phyloP scores from a whole-genome alignment of 805 yeast species.

The Metschnikowia santaceciliae region DNA sequence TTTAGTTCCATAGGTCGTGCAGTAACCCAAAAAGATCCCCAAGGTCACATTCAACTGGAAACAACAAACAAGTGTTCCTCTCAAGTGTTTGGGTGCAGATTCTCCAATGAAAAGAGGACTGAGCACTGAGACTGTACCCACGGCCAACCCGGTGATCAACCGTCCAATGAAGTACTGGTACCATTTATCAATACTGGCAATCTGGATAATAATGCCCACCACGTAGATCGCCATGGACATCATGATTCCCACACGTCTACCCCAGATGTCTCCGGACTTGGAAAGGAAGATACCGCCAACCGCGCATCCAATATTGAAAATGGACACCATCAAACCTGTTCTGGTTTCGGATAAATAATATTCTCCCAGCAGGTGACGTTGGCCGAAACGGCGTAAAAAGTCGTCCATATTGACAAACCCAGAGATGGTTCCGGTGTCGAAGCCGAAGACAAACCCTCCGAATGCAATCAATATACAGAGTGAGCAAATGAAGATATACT shows the following conservation, averaged over 20 bases:
- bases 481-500: constrained; percentile 28
- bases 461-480: constrained; percentile 61
- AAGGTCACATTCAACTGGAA: constrained; percentile 67
- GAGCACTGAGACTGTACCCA: constrained; percentile 67
- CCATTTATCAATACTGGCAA: constrained; percentile 52
- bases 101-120: constrained; percentile 67
- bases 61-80: constrained; percentile 69
- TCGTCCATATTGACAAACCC: constrained; percentile 67
- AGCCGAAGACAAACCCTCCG: constrained; percentile 76
- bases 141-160: constrained; percentile 63
- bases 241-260: constrained; percentile 57
- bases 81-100: constrained; percentile 62
- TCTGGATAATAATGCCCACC: constrained; percentile 60
- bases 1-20: constrained; percentile 63
- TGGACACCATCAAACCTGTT: constrained; percentile 50
- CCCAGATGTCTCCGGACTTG: constrained; percentile 54
- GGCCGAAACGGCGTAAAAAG: constrained; percentile 52
- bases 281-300: constrained; percentile 63
- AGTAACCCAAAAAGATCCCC: constrained; percentile 70
- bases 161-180: constrained; percentile 59
- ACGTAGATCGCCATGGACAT: constrained; percentile 52
- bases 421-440: constrained; percentile 76
- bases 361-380: constrained; percentile 35
- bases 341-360: constrained; percentile 42
- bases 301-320: constrained; percentile 69